These are phyloP conservation scores for Pseudopediastrum boryanum DNA, from an alignment of 139 green algal species.

Conservation along the genomic window DNA sequence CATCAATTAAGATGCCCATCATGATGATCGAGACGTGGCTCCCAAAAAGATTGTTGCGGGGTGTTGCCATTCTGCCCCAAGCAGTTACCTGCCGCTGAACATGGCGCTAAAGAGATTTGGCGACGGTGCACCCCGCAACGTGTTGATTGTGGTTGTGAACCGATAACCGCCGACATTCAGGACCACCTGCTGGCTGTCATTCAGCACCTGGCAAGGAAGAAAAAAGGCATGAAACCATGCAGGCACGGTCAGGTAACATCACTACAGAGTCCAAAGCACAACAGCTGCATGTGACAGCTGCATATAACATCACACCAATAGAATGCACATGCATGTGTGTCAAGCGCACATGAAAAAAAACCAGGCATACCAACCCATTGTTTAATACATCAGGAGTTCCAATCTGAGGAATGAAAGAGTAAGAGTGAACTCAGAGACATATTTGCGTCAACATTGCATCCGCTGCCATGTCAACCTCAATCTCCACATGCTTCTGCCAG, in stretches of 20 bases:
- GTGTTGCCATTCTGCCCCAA: not conserved
- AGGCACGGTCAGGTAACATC: too few relatives aligned
- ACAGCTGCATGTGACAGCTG: not conserved
- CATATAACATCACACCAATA: not conserved
- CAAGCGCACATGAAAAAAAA: not conserved
- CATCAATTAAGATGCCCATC: not conserved
- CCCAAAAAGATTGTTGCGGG: not conserved
- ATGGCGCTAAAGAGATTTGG: conserved; percentile 75
- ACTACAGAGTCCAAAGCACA: not conserved
- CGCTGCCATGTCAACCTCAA: too few relatives aligned
- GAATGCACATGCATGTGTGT: not conserved
- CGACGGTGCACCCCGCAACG: conserved; percentile 63
- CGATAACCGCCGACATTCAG: conserved; percentile 68
- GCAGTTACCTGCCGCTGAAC: conserved; percentile 65
- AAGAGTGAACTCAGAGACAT: too few relatives aligned
- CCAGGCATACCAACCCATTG: too few relatives aligned
- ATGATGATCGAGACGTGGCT: not conserved
- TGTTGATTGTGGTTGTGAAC: conserved; percentile 72
- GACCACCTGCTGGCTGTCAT: conserved; percentile 55
- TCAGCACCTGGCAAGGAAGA: conserved; percentile 15
- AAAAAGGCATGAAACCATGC: too few relatives aligned
- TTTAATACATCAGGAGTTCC: too few relatives aligned
- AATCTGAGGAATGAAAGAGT: too few relatives aligned
- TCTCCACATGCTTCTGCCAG: too few relatives aligned
- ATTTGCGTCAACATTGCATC: too few relatives aligned